Conservation (phyloP, 2,329 filamentous ascomycete species). For the Sporothrix protearum region DNA sequence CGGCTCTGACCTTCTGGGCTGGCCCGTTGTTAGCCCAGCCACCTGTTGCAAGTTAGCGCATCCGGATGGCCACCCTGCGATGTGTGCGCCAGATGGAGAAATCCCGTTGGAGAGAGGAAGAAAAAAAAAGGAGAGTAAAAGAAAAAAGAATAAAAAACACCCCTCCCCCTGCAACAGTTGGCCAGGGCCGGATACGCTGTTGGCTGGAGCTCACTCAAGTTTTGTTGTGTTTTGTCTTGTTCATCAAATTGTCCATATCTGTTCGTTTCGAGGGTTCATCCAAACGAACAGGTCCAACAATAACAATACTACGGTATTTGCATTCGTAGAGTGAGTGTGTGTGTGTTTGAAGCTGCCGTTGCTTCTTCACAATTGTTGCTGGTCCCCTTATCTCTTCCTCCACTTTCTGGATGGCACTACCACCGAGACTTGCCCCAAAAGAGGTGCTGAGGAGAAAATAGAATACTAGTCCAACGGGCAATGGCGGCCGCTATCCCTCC, state of each 20-base stretch:
- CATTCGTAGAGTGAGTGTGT: background rate
- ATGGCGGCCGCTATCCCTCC: background rate
- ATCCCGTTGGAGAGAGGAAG: background rate
- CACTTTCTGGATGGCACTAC: background rate
- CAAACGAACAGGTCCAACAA: too few relatives aligned
- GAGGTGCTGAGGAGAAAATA: background rate
- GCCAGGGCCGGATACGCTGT: slow-evolving; percentile 1
- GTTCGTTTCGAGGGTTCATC: background rate
- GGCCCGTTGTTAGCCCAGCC: slow-evolving; percentile 1
- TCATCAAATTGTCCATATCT: background rate
- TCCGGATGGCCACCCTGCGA: background rate
- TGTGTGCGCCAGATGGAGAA: slow-evolving; percentile 8
- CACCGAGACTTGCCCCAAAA: background rate
- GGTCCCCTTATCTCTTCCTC: background rate
- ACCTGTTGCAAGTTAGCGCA: background rate
- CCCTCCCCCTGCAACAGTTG: background rate
- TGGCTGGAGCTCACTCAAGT: background rate
- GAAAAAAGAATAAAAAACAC: background rate
- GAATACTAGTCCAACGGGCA: background rate
- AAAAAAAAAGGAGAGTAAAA: background rate
- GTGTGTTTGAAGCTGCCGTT: background rate
- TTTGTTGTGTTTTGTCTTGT: background rate
- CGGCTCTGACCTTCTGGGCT: background rate
- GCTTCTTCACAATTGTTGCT: background rate
- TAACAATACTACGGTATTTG: background rate